A percentile compares a stretch with the other conserved stretches of the same genome.
These are phyloP conservation scores for Straminergon stramineum DNA, from an alignment of 225 moss, liverwort and hornwort genomes.

Conservation along the genomic window DNA sequence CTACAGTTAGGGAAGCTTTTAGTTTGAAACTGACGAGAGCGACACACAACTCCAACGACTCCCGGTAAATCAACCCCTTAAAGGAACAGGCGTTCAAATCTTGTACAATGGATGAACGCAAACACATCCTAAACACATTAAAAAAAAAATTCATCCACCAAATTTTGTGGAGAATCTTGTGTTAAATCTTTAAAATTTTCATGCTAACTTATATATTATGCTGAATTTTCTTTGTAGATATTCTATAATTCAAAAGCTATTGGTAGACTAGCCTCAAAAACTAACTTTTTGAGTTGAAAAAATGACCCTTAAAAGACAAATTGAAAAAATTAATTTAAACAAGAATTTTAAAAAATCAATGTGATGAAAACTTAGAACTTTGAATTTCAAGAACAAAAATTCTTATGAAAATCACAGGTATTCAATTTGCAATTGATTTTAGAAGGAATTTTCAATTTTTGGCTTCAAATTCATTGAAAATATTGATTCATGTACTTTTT, in stretches of 20 bases:
- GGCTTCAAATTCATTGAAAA: not conserved
- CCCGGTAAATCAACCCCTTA: not conserved
- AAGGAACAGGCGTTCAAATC: not conserved
- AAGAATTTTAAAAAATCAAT: not conserved
- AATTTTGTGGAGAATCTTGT: not conserved
- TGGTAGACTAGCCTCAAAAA: not conserved
- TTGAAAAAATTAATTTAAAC: not conserved
- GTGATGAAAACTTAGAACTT: too few species aligned
- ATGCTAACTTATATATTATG: not conserved
- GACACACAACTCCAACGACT: not conserved
- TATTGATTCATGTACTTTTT: rapidly evolving
- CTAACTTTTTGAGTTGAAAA: not conserved
- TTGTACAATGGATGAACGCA: not conserved
- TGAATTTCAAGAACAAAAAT: too few species aligned
- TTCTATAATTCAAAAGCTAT: not conserved
- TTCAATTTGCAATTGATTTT: not conserved
- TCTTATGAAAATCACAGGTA: not conserved
- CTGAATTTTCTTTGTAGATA: not conserved
- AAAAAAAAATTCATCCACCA: not conserved
- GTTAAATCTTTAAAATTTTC: not conserved
- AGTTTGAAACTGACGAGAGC: not conserved
- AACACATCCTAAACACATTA: not conserved
- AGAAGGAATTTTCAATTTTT: not conserved
- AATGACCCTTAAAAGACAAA: not conserved
- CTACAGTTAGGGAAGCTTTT: not conserved